Conservation (phyloP, 2,329 filamentous ascomycete genomes). For the Cercospora sp. region DNA sequence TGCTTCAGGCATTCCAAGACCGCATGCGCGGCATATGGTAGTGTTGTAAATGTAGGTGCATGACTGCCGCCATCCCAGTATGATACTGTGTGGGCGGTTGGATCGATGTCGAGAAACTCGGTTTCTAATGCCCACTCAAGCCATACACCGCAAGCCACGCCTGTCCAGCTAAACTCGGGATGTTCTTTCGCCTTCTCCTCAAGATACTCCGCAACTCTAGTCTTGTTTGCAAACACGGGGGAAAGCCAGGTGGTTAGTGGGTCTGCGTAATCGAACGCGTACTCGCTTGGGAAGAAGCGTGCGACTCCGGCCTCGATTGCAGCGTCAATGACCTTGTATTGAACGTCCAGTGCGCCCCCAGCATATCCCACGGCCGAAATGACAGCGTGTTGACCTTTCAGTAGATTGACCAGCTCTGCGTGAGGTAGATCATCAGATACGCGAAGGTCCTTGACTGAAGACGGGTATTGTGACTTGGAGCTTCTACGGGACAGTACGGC, state of each 20-base stretch:
- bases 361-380: constrained; percentile 38
- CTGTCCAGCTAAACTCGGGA: constrained; percentile 22
- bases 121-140: constrained; percentile 18
- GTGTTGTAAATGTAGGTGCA: constrained; percentile 34
- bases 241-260: constrained; percentile 30
- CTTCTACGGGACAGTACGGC: constrained; percentile 22
- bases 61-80: constrained; percentile 39
- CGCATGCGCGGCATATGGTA: constrained; percentile 35
- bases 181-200: constrained; percentile 26
- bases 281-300: constrained; percentile 47
- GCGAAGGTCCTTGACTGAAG: constrained; percentile 14
- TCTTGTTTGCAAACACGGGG: constrained; percentile 41
- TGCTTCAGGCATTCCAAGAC: constrained; percentile 35
- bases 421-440: constrained; percentile 26
- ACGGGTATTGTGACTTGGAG: constrained; percentile 22
- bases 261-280: constrained; percentile 43
- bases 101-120: constrained; percentile 22
- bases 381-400: constrained; percentile 43
- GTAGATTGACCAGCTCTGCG: constrained; percentile 30
- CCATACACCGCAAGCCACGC: constrained; percentile 18
- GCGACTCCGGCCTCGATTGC: constrained; percentile 44
- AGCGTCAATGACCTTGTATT: constrained; percentile 44
- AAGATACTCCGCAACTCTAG: constrained; percentile 39
- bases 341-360: constrained; percentile 28
- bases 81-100: constrained; percentile 16